Conservation (phyloP, 345 rosid genomes). For the Pistacia atlantica region DNA sequence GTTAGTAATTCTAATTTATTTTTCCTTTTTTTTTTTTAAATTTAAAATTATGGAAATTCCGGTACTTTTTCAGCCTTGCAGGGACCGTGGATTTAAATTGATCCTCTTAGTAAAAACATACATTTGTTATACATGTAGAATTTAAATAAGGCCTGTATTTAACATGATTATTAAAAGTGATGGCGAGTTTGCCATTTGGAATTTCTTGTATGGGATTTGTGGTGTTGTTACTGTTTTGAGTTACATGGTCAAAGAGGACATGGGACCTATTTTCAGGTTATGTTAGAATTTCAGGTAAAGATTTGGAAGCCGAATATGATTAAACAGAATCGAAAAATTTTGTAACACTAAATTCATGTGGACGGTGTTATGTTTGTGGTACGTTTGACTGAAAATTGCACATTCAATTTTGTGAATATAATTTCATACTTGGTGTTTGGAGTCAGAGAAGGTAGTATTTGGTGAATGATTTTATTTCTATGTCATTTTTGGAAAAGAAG, state of each 20-base stretch:
- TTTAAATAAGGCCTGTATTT: too few relatives aligned
- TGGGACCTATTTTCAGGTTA: neutral
- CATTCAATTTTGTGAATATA: too few relatives aligned
- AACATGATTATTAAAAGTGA: too few relatives aligned
- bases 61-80: too few relatives aligned
- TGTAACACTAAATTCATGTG: neutral
- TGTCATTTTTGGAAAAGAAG: neutral
- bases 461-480: neutral
- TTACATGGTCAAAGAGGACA: neutral
- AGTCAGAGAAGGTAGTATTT: neutral
- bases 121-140: too few relatives aligned
- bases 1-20: conserved; percentile 32
- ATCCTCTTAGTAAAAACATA: too few relatives aligned
- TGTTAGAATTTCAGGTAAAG: neutral
- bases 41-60: neutral
- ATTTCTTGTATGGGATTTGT: conserved; percentile 2
- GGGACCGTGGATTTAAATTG: too few relatives aligned
- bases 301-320: neutral
- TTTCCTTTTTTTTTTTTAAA: neutral
- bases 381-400: neutral
- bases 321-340: neutral
- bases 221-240: neutral
- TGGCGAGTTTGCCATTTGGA: neutral
- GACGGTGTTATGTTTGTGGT: neutral
- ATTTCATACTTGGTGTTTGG: neutral